Evolutionary conservation across 495 filamentous ascomycete genomes (phyloP).

Genomic region (Pseudevernia furfuracea): DNA sequence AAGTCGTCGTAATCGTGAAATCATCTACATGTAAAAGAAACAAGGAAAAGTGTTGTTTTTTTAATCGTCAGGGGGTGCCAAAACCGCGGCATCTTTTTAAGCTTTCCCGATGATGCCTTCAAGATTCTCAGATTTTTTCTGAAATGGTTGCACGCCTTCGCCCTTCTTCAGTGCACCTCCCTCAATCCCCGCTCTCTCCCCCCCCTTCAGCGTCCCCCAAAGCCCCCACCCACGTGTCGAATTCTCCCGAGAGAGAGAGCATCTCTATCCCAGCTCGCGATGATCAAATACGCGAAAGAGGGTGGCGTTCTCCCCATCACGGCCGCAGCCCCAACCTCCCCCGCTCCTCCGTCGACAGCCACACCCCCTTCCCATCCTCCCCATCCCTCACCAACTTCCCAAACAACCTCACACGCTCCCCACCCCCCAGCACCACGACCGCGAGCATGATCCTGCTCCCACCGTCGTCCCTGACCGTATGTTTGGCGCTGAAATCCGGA

Average conservation of each 20-base stretch:
- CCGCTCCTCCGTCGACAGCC: not conserved
- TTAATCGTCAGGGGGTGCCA: too few species aligned
- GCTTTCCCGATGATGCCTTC: too few species aligned
- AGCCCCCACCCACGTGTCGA: too few species aligned
- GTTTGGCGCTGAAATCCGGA: not conserved
- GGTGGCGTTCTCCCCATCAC: too few species aligned
- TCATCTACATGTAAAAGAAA: too few species aligned
- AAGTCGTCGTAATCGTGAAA: too few species aligned
- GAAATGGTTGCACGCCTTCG: not conserved
- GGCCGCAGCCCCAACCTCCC: not conserved
- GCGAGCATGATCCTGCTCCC: conserved; percentile 1
- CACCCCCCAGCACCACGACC: not conserved
- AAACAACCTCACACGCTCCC: not conserved
- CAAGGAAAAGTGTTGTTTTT: too few species aligned
- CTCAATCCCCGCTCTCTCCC: too few species aligned
- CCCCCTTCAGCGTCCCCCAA: not conserved
- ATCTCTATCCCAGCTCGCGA: not conserved
- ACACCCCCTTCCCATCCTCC: not conserved
- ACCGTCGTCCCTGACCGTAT: not conserved
- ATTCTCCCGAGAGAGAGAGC: too few species aligned
- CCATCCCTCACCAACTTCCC: not conserved
- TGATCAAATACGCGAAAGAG: too few species aligned
- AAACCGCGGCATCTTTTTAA: too few species aligned
- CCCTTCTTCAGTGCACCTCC: not conserved
- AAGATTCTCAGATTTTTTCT: not conserved